Evolutionary conservation across 2,329 filamentous ascomycete genomes (phyloP), one percentile per base, ranked within the genome.

Genomic region (Microsporum audouinii): DNA sequence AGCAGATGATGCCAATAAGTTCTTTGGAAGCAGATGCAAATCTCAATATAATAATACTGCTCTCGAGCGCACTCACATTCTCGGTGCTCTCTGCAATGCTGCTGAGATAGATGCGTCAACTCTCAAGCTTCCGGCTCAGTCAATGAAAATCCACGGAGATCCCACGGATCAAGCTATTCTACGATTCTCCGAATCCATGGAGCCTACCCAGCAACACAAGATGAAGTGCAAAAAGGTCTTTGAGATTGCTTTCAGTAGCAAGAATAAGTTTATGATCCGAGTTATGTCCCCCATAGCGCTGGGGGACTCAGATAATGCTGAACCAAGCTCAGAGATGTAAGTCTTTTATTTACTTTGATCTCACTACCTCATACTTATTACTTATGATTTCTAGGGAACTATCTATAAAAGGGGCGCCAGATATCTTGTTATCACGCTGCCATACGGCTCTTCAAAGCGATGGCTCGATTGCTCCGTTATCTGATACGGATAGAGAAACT

Each of bases 201-300:
- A 81, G 0, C 75, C 82, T 0, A 83, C 88, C 0, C 72, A 79
- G 0, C 80, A 86, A 58, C 74, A 87, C 3, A 81, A 84, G 5
- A 77, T 78, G 12, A 77, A 80, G 64, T 90, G 86, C 86, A 80
- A 80, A 58, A 84, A 82, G 59, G 79, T 82, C 1, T 90, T 84
- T 66, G 84, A 87, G 60, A 76, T 89, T 33, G 82, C 86, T 0
- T 91, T 91, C 72, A 91, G 91, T 75, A 89, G 86, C 74, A 89
- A 89, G 77, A 91, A 90, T 75, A 91, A 91, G 72, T 91, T 85
- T 70, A 91, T 90, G 84, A 82, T 91, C 60, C 80, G 83, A 38
- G 80, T 85, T 0, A 81, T 86, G 57, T 77, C 77, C 8, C 70
- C 70, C 0, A 62, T 68, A 5, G 8, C 45, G 58, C 64, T 6